Evolutionary conservation across 495 filamentous ascomycete genomes (phyloP).

Genomic region (Xylaria intraflava): DNA sequence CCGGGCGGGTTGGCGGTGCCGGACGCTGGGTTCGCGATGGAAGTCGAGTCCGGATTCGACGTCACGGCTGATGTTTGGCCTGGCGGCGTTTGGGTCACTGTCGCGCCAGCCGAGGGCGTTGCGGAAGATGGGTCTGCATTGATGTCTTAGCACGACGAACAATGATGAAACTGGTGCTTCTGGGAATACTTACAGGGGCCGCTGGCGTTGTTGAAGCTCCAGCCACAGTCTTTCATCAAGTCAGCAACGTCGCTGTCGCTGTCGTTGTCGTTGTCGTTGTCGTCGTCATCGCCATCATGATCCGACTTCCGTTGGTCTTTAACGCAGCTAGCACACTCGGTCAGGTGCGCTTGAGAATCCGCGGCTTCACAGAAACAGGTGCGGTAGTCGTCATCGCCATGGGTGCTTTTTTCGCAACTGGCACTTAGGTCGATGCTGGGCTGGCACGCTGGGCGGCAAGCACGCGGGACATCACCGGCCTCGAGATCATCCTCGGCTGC

Average conservation of each 20-base stretch:
- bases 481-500: slow-evolving; percentile 11
- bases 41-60: background rate
- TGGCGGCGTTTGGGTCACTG: background rate
- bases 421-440: slow-evolving; percentile 10
- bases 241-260: slow-evolving; percentile 13
- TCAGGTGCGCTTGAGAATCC: background rate
- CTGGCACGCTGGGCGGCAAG: slow-evolving; percentile 9
- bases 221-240: slow-evolving; percentile 11
- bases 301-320: slow-evolving; percentile 6
- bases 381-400: slow-evolving; percentile 3
- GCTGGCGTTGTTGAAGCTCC: slow-evolving; percentile 5
- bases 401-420: slow-evolving; percentile 4
- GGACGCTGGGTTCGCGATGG: background rate
- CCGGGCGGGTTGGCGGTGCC: background rate
- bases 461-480: slow-evolving; percentile 4
- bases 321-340: slow-evolving; percentile 13
- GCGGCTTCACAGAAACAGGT: slow-evolving; percentile 1
- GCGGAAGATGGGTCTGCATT: background rate
- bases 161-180: background rate
- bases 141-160: background rate
- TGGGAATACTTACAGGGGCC: slow-evolving; percentile 1
- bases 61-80: background rate
- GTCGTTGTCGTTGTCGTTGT: too few relatives aligned
- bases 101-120: background rate
- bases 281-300: too few relatives aligned